Percentiles rank a stretch among this genome's conserved stretches.
Conservation (phyloP, 306 rosid species). For the Quercus berberidifolia region DNA sequence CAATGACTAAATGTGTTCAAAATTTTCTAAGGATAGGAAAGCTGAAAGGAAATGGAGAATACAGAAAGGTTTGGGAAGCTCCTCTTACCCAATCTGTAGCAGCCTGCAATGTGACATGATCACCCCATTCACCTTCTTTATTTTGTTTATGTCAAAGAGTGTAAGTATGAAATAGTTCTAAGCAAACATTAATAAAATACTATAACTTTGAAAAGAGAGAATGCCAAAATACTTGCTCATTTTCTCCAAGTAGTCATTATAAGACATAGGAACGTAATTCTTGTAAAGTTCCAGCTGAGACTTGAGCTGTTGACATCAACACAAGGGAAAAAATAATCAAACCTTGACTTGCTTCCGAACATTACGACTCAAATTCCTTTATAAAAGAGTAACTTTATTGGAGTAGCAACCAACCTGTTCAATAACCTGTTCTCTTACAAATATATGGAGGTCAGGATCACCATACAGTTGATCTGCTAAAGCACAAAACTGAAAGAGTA, state of each 20-base stretch:
- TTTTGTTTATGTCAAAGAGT: slow-evolving; percentile 17
- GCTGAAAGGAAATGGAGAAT: neutral
- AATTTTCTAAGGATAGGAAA: slow-evolving; percentile 6
- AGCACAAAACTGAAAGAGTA: slow-evolving; percentile 72
- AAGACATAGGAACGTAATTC: slow-evolving; percentile 79
- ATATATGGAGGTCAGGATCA: slow-evolving; percentile 64
- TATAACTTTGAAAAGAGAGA: slow-evolving; percentile 8
- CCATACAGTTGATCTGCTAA: slow-evolving; percentile 92
- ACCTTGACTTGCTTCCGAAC: neutral
- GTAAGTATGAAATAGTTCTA: slow-evolving; percentile 4
- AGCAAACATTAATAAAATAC: neutral
- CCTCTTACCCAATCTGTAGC: slow-evolving; percentile 86
- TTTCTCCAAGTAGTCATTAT: slow-evolving; percentile 68
- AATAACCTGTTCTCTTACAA: slow-evolving; percentile 72
- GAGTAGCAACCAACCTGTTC: slow-evolving; percentile 52
- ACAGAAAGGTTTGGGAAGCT: neutral
- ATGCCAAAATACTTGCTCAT: slow-evolving; percentile 62
- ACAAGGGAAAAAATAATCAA: neutral
- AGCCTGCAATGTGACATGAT: slow-evolving; percentile 93
- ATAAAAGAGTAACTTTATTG: neutral
- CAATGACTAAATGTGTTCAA: neutral
- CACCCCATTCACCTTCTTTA: slow-evolving; percentile 98
- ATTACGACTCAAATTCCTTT: slow-evolving; percentile 9
- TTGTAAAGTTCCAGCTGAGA: slow-evolving; percentile 46
- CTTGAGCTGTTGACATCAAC: slow-evolving; percentile 51